phyloP scores from a whole-genome alignment of 805 yeast genomes.

The Cyberlindnera subsufficiens region DNA sequence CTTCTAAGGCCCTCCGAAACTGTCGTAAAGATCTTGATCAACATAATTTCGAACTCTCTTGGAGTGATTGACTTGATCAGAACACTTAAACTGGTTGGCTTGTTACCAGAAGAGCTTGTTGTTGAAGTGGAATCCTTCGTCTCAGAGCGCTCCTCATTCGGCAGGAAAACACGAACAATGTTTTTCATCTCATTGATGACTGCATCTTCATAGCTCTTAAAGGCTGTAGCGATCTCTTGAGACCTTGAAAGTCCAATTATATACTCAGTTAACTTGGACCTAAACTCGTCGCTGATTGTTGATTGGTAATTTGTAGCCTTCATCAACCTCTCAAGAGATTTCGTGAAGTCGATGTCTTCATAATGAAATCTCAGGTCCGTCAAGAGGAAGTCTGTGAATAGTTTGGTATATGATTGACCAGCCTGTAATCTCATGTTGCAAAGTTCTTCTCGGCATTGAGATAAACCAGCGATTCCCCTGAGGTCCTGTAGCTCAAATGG shows the following conservation, averaged over 20 bases:
- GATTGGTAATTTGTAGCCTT: constrained; percentile 31
- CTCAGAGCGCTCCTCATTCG: constrained; percentile 34
- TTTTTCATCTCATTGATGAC: constrained; percentile 68
- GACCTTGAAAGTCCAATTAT: constrained; percentile 56
- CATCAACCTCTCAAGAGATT: constrained; percentile 43
- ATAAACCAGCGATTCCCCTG: constrained; percentile 26
- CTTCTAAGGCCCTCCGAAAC: constrained; percentile 71
- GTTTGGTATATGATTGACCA: constrained; percentile 59
- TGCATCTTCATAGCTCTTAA: constrained; percentile 57
- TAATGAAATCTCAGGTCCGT: constrained; percentile 59
- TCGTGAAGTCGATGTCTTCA: constrained; percentile 38
- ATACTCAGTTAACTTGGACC: constrained; percentile 37
- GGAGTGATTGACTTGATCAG: constrained; percentile 63
- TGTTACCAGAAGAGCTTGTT: constrained; percentile 4
- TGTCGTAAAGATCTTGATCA: constrained; percentile 51
- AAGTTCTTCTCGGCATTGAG: constrained; percentile 43
- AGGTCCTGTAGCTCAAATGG: constrained; percentile 30
- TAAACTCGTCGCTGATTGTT: constrained; percentile 33
- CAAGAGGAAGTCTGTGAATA: constrained; percentile 50
- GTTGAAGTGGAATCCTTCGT: constrained; percentile 2
- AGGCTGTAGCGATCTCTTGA: constrained; percentile 56
- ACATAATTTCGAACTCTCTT: constrained; percentile 68
- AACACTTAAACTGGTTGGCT: constrained; percentile 26
- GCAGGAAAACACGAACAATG: constrained; percentile 61
- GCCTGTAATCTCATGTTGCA: constrained; percentile 53